phyloP scores from a whole-genome alignment of 306 rosid genomes.

The Acacia melanoxylon region DNA sequence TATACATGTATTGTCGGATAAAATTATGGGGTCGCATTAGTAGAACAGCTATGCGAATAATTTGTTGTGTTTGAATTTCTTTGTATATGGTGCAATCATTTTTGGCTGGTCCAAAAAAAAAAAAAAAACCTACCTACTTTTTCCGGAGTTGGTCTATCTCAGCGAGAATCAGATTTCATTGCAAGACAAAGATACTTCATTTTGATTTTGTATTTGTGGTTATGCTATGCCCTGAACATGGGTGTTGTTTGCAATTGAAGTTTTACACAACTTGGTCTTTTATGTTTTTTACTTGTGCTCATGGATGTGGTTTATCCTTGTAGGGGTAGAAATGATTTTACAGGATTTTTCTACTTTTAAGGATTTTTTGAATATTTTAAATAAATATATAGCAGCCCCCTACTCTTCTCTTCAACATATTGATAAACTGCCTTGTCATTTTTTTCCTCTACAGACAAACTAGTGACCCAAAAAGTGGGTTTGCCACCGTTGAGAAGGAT shows the following conservation, averaged over 20 bases:
- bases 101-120: neutral
- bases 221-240: neutral
- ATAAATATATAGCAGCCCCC: neutral
- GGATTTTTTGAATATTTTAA: neutral
- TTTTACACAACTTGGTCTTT: neutral
- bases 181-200: neutral
- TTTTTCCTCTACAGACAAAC: slow-evolving; percentile 70
- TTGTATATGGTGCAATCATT: neutral
- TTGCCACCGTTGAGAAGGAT: slow-evolving; percentile 97
- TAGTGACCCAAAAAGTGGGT: slow-evolving; percentile 94
- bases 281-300: neutral
- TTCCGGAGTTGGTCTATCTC: neutral
- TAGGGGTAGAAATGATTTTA: neutral
- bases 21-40: neutral
- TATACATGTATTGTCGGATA: neutral
- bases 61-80: slow-evolving; percentile 1
- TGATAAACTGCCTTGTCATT: neutral
- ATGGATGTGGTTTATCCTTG: neutral
- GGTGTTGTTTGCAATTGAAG: slow-evolving; percentile 1
- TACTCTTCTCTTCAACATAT: slow-evolving; percentile 6
- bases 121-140: neutral
- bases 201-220: neutral
- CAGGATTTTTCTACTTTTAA: neutral
- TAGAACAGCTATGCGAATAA: neutral
- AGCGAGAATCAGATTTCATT: neutral